These are phyloP conservation scores for Aspergillus fijiensis DNA, from an alignment of 2,329 filamentous ascomycete genomes.

Conservation along the genomic window DNA sequence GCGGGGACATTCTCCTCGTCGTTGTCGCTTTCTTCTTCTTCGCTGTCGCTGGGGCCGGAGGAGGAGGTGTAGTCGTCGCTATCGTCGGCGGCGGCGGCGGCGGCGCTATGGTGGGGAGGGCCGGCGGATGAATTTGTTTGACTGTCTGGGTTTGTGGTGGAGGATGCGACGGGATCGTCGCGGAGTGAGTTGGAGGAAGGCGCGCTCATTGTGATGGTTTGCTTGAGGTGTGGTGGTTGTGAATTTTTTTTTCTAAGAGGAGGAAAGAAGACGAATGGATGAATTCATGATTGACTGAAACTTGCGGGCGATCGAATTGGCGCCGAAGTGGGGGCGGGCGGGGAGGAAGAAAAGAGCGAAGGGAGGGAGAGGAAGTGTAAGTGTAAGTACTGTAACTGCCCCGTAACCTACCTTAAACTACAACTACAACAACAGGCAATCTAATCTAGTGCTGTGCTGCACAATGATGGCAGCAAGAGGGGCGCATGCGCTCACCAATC, in stretches of 20 bases:
- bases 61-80: constrained; percentile 26
- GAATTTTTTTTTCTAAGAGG: not conserved
- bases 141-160: not conserved
- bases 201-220: not conserved
- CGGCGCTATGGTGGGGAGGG: not conserved
- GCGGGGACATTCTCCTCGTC: constrained; percentile 9
- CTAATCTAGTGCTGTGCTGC: not conserved
- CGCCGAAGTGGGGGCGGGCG: not conserved
- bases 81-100: not conserved
- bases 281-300: not conserved
- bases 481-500: not conserved
- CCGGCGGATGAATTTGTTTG: constrained; percentile 1
- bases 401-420: too few species aligned
- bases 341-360: not conserved
- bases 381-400: too few species aligned
- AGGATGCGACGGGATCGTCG: constrained; percentile 3
- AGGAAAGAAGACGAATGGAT: not conserved
- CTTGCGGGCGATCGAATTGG: not conserved
- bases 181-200: not conserved
- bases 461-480: not conserved
- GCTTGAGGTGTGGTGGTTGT: not conserved
- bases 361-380: too few species aligned
- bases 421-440: too few species aligned
- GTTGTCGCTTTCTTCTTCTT: constrained; percentile 25
- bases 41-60: constrained; percentile 25